Evolutionary conservation across 306 rosid genomes (phyloP).

Genomic region (Pyrus communis): DNA sequence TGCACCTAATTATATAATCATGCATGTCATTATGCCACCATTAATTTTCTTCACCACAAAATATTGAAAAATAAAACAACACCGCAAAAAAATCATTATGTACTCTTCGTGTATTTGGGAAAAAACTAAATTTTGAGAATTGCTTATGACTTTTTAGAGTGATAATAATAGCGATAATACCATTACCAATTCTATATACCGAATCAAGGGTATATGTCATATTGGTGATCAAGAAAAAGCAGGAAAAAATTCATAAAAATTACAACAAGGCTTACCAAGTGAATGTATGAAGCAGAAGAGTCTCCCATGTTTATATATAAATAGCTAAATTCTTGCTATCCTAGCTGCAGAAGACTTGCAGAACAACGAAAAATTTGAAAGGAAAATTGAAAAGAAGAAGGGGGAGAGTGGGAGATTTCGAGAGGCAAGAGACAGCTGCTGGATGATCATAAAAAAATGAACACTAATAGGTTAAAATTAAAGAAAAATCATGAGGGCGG

Average conservation of each 20-base stretch:
- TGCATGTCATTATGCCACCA: not conserved
- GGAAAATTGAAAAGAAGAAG: not conserved
- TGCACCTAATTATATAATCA: slow-evolving; percentile 49
- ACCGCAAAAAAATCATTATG: too few species aligned
- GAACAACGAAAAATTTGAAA: not conserved
- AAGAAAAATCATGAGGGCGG: not conserved
- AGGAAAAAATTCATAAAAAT: not conserved
- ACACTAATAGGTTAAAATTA: slow-evolving; percentile 9
- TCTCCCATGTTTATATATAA: slow-evolving; percentile 37
- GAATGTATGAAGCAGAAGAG: slow-evolving; percentile 79
- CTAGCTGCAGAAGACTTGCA: not conserved
- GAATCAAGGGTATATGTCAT: not conserved
- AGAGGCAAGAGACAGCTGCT: not conserved
- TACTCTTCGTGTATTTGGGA: too few species aligned
- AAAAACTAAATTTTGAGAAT: too few species aligned
- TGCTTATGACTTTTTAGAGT: too few species aligned
- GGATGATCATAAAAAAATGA: not conserved
- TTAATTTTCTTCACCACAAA: not conserved
- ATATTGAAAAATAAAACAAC: not conserved
- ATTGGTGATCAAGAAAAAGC: not conserved
- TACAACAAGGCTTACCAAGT: slow-evolving; percentile 39
- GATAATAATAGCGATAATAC: too few species aligned
- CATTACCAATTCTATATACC: not conserved
- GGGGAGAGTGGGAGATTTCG: not conserved
- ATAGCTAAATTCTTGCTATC: not conserved